Base-by-base conservation (phyloP, 257 asterid genomes). In the Linderniella brevidens region DNA sequence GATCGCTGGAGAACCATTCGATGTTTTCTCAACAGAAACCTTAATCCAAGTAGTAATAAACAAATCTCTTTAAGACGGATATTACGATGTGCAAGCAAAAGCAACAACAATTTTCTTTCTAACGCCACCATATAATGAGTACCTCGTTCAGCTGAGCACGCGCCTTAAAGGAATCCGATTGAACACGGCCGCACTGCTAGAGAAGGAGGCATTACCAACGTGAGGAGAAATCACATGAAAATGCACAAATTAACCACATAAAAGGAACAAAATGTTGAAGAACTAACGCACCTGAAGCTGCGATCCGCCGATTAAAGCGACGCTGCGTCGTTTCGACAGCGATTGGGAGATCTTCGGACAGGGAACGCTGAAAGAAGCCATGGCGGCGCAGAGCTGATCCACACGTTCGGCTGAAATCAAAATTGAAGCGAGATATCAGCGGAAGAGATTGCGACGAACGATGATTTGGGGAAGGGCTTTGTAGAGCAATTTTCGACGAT, bases 121-220 rank as follows among this genome's bases (percentile, higher is more conserved):
- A 35, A 35, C 17, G 41, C 16, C 35, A 58, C 18, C 9, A 19
- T 13, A 15, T 35, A 14, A 37, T 13, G 12, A 41, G 46, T 63
- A 71, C 83, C 78, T 71, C 71, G 38, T 48, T 63, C 13, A 68
- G 69, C 58, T 65, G 64, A 11, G 79, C 74, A 58, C 50, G 46
- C 50, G 60, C 67, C 65, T 58, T 68, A 49, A 71, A 60, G 57
- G 44, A 64, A 45, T 64, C 59, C 36, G 72, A 69, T 50, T 66
- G 68, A 52, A 58, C 41, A 13, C 58, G 47, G 53, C 59, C 50
- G 49, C 18, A 50, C 74, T 58, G 69, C 51, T 25, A 49, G 44
- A 39, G 3, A 39, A 9, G 13, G 9, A 11, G 9, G 1, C 13
- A 11, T 13, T 39, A 25, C 32, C 32, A 25, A 54, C 35, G 42